phyloP scores from a whole-genome alignment of 148 eudicot species.

The Camellia sinensis region DNA sequence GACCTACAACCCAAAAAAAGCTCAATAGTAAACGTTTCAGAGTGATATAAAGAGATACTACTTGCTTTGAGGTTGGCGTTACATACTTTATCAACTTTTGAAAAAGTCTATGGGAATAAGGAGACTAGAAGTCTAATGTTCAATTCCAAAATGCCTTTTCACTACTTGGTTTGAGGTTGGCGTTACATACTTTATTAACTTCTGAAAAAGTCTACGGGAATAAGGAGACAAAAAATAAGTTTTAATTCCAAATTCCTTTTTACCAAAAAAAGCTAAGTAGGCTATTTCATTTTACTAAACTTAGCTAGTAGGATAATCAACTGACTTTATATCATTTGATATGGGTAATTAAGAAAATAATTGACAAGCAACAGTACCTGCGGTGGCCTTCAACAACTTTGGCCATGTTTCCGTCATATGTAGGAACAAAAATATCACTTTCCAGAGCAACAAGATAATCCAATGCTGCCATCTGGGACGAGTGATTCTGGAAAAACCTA shows the following conservation, averaged over 20 bases:
- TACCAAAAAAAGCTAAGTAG: too few species aligned
- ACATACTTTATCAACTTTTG: not conserved
- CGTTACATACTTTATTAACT: not conserved
- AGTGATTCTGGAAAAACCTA: constrained; percentile 64
- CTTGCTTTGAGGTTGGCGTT: not conserved
- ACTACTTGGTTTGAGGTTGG: not conserved
- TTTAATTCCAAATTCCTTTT: not conserved
- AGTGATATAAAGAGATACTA: not conserved
- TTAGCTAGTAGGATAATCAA: not conserved
- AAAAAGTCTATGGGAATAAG: too few species aligned
- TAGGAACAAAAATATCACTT: constrained; percentile 78
- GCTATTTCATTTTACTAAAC: not conserved
- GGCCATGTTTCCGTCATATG: constrained; percentile 85
- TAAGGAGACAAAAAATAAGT: not conserved
- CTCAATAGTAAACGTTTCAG: not conserved
- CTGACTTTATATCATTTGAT: not conserved
- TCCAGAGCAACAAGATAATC: constrained; percentile 78
- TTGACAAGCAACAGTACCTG: constrained; percentile 35
- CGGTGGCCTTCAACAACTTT: constrained; percentile 85
- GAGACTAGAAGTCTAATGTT: not conserved
- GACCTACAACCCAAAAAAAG: not conserved
- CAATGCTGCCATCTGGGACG: constrained; percentile 83
- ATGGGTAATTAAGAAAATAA: not conserved
- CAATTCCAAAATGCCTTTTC: not conserved
- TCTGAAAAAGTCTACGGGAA: not conserved